phyloP scores from a whole-genome alignment of 1,284 basidiomycete genomes.

The Heliocybe sulcata region DNA sequence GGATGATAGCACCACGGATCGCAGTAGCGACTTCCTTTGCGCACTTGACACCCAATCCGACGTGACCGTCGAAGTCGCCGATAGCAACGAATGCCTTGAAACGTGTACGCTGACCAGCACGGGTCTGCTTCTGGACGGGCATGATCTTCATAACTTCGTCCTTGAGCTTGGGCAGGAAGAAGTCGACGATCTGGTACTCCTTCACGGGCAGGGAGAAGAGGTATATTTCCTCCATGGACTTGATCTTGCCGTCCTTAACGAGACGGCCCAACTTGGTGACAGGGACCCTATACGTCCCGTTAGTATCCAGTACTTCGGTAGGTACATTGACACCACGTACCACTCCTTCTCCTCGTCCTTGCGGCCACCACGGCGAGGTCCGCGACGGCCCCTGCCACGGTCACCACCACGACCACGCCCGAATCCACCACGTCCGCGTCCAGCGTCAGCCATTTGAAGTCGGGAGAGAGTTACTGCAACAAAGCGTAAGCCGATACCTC shows the following conservation, averaged over 20 bases:
- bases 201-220: slow-evolving; percentile 99
- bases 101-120: slow-evolving; percentile 98
- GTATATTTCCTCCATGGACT: slow-evolving; percentile 99
- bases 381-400: slow-evolving; percentile 78
- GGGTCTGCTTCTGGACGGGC: slow-evolving; percentile 99
- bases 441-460: slow-evolving; percentile 68
- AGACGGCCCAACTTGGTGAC: slow-evolving; percentile 99
- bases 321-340: slow-evolving; percentile 41
- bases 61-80: slow-evolving; percentile 97
- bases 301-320: neutral
- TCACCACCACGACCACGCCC: slow-evolving; percentile 89
- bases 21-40: slow-evolving; percentile 99
- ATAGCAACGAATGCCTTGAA: slow-evolving; percentile 99
- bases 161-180: slow-evolving; percentile 96
- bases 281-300: slow-evolving; percentile 63
- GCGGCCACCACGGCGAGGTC: slow-evolving; percentile 91
- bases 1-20: slow-evolving; percentile 97
- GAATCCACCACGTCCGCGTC: slow-evolving; percentile 43
- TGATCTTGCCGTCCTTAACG: slow-evolving; percentile 99
- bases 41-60: slow-evolving; percentile 99
- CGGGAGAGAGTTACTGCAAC: neutral
- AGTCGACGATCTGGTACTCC: slow-evolving; percentile 97
- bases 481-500: slow-evolving; percentile 2
- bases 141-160: slow-evolving; percentile 99
- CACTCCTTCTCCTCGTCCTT: slow-evolving; percentile 99